Conservation (phyloP, 441 rosid genomes). For the Erodium moschatum region DNA sequence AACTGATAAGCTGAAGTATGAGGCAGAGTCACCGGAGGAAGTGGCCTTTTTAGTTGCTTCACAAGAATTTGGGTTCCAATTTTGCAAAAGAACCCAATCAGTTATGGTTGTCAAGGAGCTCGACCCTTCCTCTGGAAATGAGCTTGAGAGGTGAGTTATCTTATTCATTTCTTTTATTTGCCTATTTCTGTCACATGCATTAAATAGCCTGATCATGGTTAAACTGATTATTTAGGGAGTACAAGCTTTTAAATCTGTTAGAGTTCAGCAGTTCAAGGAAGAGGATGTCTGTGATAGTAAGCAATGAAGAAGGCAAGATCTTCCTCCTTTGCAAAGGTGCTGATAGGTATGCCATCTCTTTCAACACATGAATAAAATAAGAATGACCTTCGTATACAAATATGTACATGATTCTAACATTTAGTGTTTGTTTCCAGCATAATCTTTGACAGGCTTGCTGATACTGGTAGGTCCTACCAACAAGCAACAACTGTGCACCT, state of each 20-base stretch:
- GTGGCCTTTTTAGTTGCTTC: constrained; percentile 63
- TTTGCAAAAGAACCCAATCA: constrained; percentile 60
- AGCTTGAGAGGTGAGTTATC: constrained; percentile 42
- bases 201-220: constrained; percentile 14
- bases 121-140: constrained; percentile 31
- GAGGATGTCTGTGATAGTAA: constrained; percentile 79
- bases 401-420: not conserved
- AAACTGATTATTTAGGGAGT: constrained; percentile 41
- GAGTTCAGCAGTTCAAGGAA: constrained; percentile 71
- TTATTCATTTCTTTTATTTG: not conserved
- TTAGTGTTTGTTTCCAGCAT: constrained; percentile 38
- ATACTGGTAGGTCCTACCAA: constrained; percentile 49
- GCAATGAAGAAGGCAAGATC: constrained; percentile 51
- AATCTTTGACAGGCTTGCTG: constrained; percentile 79
- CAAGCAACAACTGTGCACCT: constrained; percentile 60
- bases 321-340: constrained; percentile 88
- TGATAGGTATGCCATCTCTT: constrained; percentile 43
- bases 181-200: constrained; percentile 6
- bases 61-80: constrained; percentile 63
- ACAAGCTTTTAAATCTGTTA: constrained; percentile 62
- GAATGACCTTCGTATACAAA: not conserved
- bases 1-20: constrained; percentile 44
- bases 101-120: constrained; percentile 44
- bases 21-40: constrained; percentile 92
- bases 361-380: not conserved